phyloP scores from a whole-genome alignment of 495 filamentous ascomycete species.

The Thozetella sp. region DNA sequence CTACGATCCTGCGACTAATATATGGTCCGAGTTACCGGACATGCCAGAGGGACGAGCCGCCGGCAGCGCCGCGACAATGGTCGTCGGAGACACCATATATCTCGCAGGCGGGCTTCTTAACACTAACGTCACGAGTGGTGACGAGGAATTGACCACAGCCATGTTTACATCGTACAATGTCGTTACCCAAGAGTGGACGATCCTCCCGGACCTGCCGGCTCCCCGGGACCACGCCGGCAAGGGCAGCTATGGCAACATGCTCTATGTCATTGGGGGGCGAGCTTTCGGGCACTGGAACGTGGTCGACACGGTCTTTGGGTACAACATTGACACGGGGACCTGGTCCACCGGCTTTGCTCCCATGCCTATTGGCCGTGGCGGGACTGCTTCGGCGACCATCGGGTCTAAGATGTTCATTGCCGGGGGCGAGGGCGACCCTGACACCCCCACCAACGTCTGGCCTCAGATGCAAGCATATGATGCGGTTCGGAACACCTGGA shows the following conservation, averaged over 20 bases:
- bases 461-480: neutral
- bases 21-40: neutral
- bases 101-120: neutral
- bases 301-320: conserved; percentile 1
- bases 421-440: neutral
- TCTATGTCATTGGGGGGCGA: neutral
- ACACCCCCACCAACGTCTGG: neutral
- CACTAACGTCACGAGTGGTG: neutral
- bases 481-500: neutral
- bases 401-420: neutral
- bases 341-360: neutral
- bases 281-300: neutral
- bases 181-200: neutral
- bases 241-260: neutral
- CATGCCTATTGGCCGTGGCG: neutral
- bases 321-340: neutral
- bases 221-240: neutral
- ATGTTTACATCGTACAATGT: neutral
- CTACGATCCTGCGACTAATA: neutral
- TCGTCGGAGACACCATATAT: neutral
- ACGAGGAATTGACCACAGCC: neutral
- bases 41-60: neutral
- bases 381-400: neutral
- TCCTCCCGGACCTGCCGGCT: neutral
- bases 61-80: neutral